phyloP scores from a whole-genome alignment of 1,284 basidiomycete genomes.

The Fomitopsis schrenkii region DNA sequence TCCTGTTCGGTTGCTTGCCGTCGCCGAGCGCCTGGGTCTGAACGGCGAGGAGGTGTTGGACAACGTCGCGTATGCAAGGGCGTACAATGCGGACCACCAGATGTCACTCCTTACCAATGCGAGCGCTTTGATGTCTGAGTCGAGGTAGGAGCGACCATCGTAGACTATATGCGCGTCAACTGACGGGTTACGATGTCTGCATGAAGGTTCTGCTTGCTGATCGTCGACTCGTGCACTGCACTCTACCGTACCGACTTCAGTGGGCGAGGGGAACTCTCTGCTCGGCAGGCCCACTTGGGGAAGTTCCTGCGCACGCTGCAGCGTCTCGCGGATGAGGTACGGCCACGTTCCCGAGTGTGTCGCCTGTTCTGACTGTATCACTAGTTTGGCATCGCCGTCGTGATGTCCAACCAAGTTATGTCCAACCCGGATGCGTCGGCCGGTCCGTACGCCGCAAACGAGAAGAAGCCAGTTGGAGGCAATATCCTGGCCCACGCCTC shows the following conservation, averaged over 20 bases:
- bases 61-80: conserved; percentile 97
- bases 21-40: conserved; percentile 93
- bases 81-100: conserved; percentile 99
- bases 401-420: conserved; percentile 98
- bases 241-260: conserved; percentile 96
- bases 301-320: conserved; percentile 94
- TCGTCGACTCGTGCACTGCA: conserved; percentile 96
- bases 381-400: conserved; percentile 96
- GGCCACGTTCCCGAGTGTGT: conserved; percentile 10
- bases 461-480: conserved; percentile 97
- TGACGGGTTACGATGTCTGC: background rate
- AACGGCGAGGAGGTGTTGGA: conserved; percentile 98
- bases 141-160: conserved; percentile 57
- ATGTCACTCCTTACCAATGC: conserved; percentile 87
- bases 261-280: conserved; percentile 93
- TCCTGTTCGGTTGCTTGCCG: conserved; percentile 90
- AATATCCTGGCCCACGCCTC: conserved; percentile 97
- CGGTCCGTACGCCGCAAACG: conserved; percentile 82
- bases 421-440: conserved; percentile 95
- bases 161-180: conserved; percentile 14
- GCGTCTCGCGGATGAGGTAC: conserved; percentile 92
- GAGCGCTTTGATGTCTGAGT: conserved; percentile 96
- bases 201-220: conserved; percentile 87
- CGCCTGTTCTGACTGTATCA: background rate
- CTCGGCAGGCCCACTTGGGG: conserved; percentile 95